These are phyloP conservation scores for Umbelopsis sp. DNA, from an alignment of 192 early-diverging fungal species.

Conservation along the genomic window DNA sequence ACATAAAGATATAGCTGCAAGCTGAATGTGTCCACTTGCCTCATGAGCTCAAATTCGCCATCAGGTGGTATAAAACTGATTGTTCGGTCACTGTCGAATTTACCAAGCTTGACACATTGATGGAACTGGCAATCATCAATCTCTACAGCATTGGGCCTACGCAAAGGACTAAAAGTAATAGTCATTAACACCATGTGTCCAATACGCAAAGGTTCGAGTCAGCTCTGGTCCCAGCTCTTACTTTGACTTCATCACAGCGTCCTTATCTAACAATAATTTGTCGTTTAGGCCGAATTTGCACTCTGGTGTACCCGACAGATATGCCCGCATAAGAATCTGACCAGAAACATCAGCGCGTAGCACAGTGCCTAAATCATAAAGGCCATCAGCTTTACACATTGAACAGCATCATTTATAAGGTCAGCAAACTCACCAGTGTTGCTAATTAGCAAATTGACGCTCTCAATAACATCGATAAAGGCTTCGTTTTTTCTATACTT, in stretches of 20 bases:
- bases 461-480: conserved; percentile 98
- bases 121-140: conserved; percentile 99
- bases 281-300: conserved; percentile 98
- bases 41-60: conserved; percentile 97
- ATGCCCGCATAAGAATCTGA: conserved; percentile 91
- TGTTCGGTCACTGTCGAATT: conserved; percentile 89
- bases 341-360: conserved; percentile 89
- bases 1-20: not conserved
- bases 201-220: too few species aligned
- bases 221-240: conserved; percentile 25
- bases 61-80: conserved; percentile 99
- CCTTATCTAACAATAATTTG: conserved; percentile 85
- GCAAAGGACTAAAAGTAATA: not conserved
- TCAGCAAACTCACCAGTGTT: conserved; percentile 49
- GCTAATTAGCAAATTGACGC: conserved; percentile 90
- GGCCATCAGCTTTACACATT: not conserved
- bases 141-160: conserved; percentile 72
- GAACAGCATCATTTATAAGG: not conserved
- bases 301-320: conserved; percentile 96
- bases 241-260: conserved; percentile 47
- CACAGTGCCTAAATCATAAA: conserved; percentile 75
- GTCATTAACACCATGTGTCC: too few species aligned
- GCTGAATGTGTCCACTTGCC: conserved; percentile 35
- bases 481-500: conserved; percentile 98
- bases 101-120: conserved; percentile 94